Evolutionary conservation across 192 early-diverging fungal genomes (phyloP), one percentile per base, ranked within the genome.

Genomic region (Phycomyces nitens): DNA sequence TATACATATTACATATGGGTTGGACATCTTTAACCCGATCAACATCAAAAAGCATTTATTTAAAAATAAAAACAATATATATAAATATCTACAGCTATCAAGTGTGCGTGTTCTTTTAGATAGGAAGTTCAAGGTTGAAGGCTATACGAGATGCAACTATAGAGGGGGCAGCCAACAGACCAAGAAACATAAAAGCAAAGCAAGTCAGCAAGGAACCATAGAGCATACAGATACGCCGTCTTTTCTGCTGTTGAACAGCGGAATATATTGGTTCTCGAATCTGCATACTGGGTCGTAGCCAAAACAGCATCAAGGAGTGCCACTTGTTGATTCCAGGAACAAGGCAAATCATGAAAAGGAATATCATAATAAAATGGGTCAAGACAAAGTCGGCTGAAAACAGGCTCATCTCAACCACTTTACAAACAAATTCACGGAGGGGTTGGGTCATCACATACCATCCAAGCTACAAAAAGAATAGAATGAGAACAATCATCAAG

Each of bases 291-390:
- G 90, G 90, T 24, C 83, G 82, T 60, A 88, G 69, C 90, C 90
- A 92, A 62, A 92, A 92, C 44, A 92, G 71, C 86, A 92, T 89
- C 14, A 78, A 80, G 11, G 88, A 89, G 67, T 92, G 90, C 77
- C 82, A 85, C 59, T 81, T 81, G 69, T 92, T 88, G 38, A 89
- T 75, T 66, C 77, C 82, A 14, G 88, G 88, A 41, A 92, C 78
- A 22, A 92, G 66, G 55, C 82, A 86, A 50, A 90, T 77, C 43
- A 86, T 66, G 42, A 81, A 85, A 43, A 93, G 68, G 63, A 91
- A 80, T 68, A 93, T 88, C 52, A 91, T 60, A n/a, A 92, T 84
- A 53, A 90, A 57, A 56, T 92, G 92, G 1, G 87, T 86, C 39
- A 89, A 77, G 22, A 92, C 76, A 71, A 92, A 88, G 50, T 92